Evolutionary conservation across 2,329 filamentous ascomycete species (phyloP).

Genomic region (Leptosphaerulina australis): DNA sequence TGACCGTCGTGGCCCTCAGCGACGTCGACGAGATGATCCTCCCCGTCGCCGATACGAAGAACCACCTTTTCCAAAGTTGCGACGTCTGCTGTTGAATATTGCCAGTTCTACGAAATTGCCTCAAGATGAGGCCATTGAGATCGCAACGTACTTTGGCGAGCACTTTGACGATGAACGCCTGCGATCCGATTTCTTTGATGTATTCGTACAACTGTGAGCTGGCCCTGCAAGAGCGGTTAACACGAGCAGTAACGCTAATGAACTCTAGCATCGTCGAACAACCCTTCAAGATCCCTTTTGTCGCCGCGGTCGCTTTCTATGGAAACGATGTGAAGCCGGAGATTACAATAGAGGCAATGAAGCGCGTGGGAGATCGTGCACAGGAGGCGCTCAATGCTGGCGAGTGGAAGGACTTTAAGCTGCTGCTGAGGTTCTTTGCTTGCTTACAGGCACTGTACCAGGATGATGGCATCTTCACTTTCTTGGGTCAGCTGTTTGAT

Average conservation of each 20-base stretch:
- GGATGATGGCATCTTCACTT: constrained; percentile 81
- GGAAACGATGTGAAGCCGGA: constrained; percentile 79
- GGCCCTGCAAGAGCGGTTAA: not conserved
- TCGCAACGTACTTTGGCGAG: constrained; percentile 71
- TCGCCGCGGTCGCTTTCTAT: constrained; percentile 81
- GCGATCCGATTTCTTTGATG: constrained; percentile 72
- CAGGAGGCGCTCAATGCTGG: constrained; percentile 74
- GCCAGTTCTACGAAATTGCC: constrained; percentile 48
- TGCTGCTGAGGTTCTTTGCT: constrained; percentile 86
- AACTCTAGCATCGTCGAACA: constrained; percentile 74
- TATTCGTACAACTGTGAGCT: constrained; percentile 73
- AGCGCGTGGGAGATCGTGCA: constrained; percentile 63
- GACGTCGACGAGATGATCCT: constrained; percentile 39
- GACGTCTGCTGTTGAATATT: constrained; percentile 45
- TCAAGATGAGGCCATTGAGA: constrained; percentile 46
- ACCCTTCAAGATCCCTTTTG: constrained; percentile 95
- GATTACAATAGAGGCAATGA: constrained; percentile 73
- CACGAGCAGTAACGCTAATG: constrained; percentile 19
- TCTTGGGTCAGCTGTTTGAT: constrained; percentile 88
- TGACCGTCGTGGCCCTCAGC: constrained; percentile 41
- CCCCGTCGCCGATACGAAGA: constrained; percentile 46
- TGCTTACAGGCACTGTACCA: constrained; percentile 81
- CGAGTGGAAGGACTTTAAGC: constrained; percentile 89
- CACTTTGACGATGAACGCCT: constrained; percentile 80
- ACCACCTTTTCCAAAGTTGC: constrained; percentile 42